phyloP scores from a whole-genome alignment of 352 stramenopile genomes.

The Phytophthora crassamura region DNA sequence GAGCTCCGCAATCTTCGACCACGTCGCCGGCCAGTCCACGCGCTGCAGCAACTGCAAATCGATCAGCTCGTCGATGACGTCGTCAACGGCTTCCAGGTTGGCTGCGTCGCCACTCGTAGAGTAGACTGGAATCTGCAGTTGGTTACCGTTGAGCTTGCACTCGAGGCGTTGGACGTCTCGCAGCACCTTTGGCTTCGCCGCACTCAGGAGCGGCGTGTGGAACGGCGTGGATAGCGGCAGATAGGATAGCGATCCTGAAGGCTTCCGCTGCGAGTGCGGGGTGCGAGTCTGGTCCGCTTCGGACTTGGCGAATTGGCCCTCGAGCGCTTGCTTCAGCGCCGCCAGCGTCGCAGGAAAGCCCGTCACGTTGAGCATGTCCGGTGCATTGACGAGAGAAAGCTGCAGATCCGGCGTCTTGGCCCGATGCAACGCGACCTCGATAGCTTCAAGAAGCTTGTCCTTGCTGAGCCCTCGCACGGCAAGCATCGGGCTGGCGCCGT shows the following conservation, averaged over 20 bases:
- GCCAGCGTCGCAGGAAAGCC: constrained; percentile 64
- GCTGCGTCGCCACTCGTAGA: constrained; percentile 50
- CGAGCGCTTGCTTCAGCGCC: constrained; percentile 60
- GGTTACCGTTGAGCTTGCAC: constrained; percentile 46
- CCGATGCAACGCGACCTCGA: constrained; percentile 55
- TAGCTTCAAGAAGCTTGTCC: constrained; percentile 57
- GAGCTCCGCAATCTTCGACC: constrained; percentile 39
- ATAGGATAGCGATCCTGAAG: constrained; percentile 60
- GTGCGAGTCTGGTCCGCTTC: constrained; percentile 77
- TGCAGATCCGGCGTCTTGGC: constrained; percentile 63
- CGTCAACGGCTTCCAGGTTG: constrained; percentile 64
- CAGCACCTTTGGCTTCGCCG: constrained; percentile 54
- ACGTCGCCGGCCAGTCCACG: constrained; percentile 70
- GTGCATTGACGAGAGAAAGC: constrained; percentile 78
- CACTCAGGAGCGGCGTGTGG: constrained; percentile 64
- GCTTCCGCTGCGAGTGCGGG: constrained; percentile 85
- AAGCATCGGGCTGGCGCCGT: constrained; percentile 75
- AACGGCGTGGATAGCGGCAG: constrained; percentile 77
- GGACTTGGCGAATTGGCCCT: constrained; percentile 50
- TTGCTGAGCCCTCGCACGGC: constrained; percentile 62
- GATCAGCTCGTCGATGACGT: constrained; percentile 56
- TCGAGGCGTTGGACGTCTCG: constrained; percentile 57
- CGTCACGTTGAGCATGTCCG: constrained; percentile 69
- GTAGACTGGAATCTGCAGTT: constrained; percentile 76
- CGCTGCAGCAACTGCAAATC: constrained; percentile 71